Evolutionary conservation across 805 yeast genomes (phyloP).

Genomic region (Teunomyces gatunensis): DNA sequence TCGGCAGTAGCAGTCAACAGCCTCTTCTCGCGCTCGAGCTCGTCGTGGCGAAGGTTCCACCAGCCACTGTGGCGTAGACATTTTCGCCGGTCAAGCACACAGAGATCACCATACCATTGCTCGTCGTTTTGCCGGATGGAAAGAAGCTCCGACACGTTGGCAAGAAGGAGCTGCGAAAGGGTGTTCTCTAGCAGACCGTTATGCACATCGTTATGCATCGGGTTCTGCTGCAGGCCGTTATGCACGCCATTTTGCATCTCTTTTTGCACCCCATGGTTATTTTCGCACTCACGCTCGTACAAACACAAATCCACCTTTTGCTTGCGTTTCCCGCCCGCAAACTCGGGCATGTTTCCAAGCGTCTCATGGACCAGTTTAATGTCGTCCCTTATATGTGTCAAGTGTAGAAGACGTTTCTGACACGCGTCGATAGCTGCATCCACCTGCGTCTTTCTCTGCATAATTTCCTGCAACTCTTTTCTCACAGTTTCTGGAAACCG

Average conservation of each 20-base stretch:
- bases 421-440: slow-evolving; percentile 9
- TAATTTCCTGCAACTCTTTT: slow-evolving; percentile 17
- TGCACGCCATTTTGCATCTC: too few species aligned
- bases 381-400: slow-evolving; percentile 19
- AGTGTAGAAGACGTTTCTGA: not conserved
- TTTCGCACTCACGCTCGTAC: slow-evolving; percentile 29
- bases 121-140: too few species aligned
- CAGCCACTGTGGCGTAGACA: slow-evolving; percentile 57
- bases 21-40: slow-evolving; percentile 24
- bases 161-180: not conserved
- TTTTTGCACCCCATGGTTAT: too few species aligned
- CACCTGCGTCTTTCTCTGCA: slow-evolving; percentile 14
- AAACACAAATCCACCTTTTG: slow-evolving; percentile 51
- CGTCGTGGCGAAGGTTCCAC: slow-evolving; percentile 39
- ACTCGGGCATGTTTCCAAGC: not conserved
- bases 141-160: not conserved
- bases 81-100: slow-evolving; percentile 53
- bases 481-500: slow-evolving; percentile 18
- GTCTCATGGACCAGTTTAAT: slow-evolving; percentile 38
- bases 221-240: too few species aligned
- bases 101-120: slow-evolving; percentile 19
- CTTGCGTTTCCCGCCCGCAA: slow-evolving; percentile 13
- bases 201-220: too few species aligned
- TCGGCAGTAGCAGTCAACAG: slow-evolving; percentile 35
- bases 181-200: too few species aligned